Evolutionary conservation across 352 stramenopile genomes (phyloP), one percentile per base, ranked within the genome.

Genomic region (Globisporangium lucens): DNA sequence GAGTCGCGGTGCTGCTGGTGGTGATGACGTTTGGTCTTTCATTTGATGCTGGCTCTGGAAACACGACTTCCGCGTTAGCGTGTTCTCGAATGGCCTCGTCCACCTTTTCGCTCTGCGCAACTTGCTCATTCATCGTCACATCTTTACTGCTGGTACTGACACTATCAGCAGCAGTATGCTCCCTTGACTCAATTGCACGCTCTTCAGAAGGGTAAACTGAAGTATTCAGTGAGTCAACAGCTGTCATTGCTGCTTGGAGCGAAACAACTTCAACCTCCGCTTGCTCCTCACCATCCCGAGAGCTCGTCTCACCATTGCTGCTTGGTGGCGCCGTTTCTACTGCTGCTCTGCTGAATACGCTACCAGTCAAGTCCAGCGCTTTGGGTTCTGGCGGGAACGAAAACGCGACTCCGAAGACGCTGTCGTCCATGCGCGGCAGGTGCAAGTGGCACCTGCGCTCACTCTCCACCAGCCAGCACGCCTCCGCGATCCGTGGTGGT

Each of bases 361-460:
- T 33, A 35, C 10, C 33, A 53, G 3, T 17, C 38, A 46, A 17
- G 35, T 29, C 22, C 36, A 20, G 8, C 29, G 27, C 4, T 33
- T 9, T 24, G 1, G 63, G 29, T 30, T 55, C 2, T 29, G 49
- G 43, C 17, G 77, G 79, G 56, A 82, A 82, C 51, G 29, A 36
- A 35, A 71, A 67, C 33, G 65, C 29, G 22, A 80, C 66, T 33
- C 73, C 77, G 58, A 87, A 87, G 24, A 89, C 53, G 20, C 55
- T 57, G 75, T 83, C 71, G 17, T 75, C 46, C 27, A 81, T 80
- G 47, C 81, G 70, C 6, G 80, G 78, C 58, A 89, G 63, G 30
- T 76, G 68, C 71, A 89, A 59, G 49, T 62, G 73, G 46, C 47
- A 43, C 4, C 66, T 53, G 1, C 76, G 75, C 12, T 52, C 51